phyloP scores from a whole-genome alignment of 805 yeast genomes.

The Candida awuae region DNA sequence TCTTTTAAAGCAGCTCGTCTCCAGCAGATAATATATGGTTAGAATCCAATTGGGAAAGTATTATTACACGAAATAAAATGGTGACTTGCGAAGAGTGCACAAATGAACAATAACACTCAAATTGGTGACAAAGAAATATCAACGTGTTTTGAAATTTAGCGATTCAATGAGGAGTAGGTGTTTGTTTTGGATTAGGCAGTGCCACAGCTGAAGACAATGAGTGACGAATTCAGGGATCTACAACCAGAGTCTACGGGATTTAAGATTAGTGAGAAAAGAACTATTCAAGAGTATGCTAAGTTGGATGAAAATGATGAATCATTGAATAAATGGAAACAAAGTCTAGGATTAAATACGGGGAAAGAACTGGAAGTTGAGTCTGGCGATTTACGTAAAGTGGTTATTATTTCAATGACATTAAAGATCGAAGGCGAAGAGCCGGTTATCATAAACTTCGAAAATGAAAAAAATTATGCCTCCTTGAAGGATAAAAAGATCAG shows the following conservation, averaged over 20 bases:
- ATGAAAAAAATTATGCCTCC: conserved; percentile 46
- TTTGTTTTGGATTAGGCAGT: too few relatives aligned
- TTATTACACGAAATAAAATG: too few relatives aligned
- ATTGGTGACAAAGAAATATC: too few relatives aligned
- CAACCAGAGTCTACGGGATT: conserved; percentile 60
- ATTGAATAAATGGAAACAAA: conserved; percentile 83
- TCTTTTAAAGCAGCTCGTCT: too few relatives aligned
- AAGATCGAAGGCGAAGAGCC: conserved; percentile 61
- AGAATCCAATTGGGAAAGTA: too few relatives aligned
- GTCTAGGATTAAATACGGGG: conserved; percentile 65
- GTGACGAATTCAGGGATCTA: conserved; percentile 40
- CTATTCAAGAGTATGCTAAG: conserved; percentile 72
- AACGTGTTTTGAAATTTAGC: too few relatives aligned
- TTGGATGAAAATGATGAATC: conserved; percentile 89
- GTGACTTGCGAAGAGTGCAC: too few relatives aligned
- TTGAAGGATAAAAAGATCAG: conserved; percentile 47
- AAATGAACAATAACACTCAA: too few relatives aligned
- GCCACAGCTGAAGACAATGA: conserved; percentile 2
- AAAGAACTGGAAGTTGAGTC: conserved; percentile 53
- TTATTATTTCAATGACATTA: conserved; percentile 67
- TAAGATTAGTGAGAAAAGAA: conserved; percentile 61
- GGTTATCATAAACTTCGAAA: conserved; percentile 58
- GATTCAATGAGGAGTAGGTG: too few relatives aligned
- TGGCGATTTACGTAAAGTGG: conserved; percentile 71
- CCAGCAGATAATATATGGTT: too few relatives aligned